A percentile compares a stretch with the other conserved stretches of the same genome.
Evolutionary conservation across 306 rosid genomes (phyloP).

Genomic region (Cucumis melo): DNA sequence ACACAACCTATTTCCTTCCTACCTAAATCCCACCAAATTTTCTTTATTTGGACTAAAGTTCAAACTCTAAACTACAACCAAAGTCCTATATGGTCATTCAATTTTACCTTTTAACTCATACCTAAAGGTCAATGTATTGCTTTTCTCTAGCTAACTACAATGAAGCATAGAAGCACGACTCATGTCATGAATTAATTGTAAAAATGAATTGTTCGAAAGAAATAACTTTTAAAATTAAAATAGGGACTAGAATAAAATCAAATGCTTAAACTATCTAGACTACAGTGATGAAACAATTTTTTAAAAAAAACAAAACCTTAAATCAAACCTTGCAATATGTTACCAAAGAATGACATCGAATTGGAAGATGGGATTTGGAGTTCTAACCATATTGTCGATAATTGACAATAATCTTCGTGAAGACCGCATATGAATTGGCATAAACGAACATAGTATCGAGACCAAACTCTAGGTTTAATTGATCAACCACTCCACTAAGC

Average conservation of each 20-base stretch:
- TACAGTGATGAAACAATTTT: neutral
- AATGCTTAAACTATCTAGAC: neutral
- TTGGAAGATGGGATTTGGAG: neutral
- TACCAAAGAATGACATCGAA: neutral
- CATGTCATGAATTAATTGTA: too few species aligned
- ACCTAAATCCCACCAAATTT: neutral
- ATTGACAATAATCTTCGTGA: slow-evolving; percentile 17
- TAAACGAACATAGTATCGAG: slow-evolving; percentile 25
- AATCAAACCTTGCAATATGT: neutral
- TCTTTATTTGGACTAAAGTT: neutral
- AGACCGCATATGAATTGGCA: slow-evolving; percentile 32
- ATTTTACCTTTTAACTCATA: neutral
- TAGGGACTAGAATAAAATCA: neutral
- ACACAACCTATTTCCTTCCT: neutral
- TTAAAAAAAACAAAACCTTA: neutral
- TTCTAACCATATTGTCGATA: slow-evolving; percentile 26
- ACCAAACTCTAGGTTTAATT: slow-evolving; percentile 28
- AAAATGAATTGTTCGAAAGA: too few species aligned
- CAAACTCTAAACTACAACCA: neutral
- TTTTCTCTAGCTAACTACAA: neutral
- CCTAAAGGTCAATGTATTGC: neutral
- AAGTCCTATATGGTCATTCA: neutral
- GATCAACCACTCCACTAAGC: slow-evolving; percentile 11
- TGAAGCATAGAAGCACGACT: too few species aligned
- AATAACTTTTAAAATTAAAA: neutral